Evolutionary conservation across 768 basidiomycete species (phyloP), one percentile per base, ranked within the genome.

Genomic region (Xerocomellus amylosporus): DNA sequence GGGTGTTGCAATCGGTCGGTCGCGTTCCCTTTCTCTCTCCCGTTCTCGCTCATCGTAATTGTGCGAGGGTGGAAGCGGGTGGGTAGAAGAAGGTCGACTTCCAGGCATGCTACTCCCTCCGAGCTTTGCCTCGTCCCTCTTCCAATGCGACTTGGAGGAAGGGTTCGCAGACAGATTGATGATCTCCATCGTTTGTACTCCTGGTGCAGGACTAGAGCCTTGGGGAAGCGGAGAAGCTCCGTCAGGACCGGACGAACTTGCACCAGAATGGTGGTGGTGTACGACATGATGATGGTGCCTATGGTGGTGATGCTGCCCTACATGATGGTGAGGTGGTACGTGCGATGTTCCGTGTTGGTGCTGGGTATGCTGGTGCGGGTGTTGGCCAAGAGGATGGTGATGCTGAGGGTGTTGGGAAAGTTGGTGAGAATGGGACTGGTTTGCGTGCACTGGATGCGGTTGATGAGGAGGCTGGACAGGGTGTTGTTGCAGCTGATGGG

Each of bases 301-400:
- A 28, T 64, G 74, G 57, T 83, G 82, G 53, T 82, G 79, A 53
- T 85, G 82, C 47, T 80, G 80, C n/a, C 72, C 59, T 34, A 75
- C 69, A 51, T 77, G 74, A 55, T 75, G 72, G 36, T 77, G 75
- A 75, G 81, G 54, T 80, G 58, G 58, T 43, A 49, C 75, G 41
- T 65, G 63, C 24, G 62, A 71, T 52, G 74, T 26, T 33, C 53
- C 53, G 17, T 70, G 70, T 12, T 66, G 68, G 39, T 64, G 59
- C 49, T 69, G 73, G 49, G 60, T 60, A 52, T 73, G 72, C 48
- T 71, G 75, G 53, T 65, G 59, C 38, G 62, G 50, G 69, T 75
- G 49, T 33, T 66, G 70, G 45, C 67, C 64, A 37, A 59, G 67
- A 13, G 64, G 40, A 51, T 53, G 66, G 19, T 45, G 57, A n/a